Evolutionary conservation across 2,329 filamentous ascomycete species (phyloP), one percentile per base, ranked within the genome.

Genomic region (Colletotrichum filicis): DNA sequence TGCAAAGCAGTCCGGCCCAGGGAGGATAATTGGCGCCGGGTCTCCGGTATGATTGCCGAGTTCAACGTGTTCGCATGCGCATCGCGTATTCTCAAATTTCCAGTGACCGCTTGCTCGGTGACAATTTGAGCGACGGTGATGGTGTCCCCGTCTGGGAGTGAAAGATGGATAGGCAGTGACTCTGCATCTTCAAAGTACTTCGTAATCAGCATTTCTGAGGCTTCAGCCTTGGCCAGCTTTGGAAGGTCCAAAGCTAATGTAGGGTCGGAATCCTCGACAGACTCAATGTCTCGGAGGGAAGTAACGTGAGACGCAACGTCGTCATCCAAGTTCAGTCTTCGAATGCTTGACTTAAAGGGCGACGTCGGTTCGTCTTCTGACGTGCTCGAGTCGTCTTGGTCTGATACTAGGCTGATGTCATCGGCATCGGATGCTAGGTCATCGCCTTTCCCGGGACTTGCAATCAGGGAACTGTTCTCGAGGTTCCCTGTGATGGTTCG

Each of bases 71-170:
- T 73, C 37, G 69, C 46, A n/a, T 73, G 61, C 7, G 66, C 64
- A 58, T 71, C 73, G 26, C 69, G 73, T 49, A 75, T 49, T 14
- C 61, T 69, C 32, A 75, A n/a, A 19, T 32, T 75, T 1, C 90
- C 88, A 11, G 86, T 89, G 2, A 90, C 87, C 26, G 92, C 88
- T 78, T 95, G 93, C 73, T 94, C 92, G 2, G 91, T 92, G n/a
- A 94, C 82, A 49, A 94, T 88, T 77, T 94, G 93, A 0, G 92
- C 92, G 30, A 93, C 86, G 64, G 90, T 89, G 42, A 94, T 90
- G 71, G 89, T 86, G 53, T 93, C 91, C 3, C 90, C 87, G 67
- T 92, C 90, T 1, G 85, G 82, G 19, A 87, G 79, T 11, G 84
- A 81, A 28, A 87, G 78, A 28, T 87, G 85, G 11, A 86, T 76